Evolutionary conservation across 768 basidiomycete species (phyloP).

Genomic region (Antrodiella citrinella): DNA sequence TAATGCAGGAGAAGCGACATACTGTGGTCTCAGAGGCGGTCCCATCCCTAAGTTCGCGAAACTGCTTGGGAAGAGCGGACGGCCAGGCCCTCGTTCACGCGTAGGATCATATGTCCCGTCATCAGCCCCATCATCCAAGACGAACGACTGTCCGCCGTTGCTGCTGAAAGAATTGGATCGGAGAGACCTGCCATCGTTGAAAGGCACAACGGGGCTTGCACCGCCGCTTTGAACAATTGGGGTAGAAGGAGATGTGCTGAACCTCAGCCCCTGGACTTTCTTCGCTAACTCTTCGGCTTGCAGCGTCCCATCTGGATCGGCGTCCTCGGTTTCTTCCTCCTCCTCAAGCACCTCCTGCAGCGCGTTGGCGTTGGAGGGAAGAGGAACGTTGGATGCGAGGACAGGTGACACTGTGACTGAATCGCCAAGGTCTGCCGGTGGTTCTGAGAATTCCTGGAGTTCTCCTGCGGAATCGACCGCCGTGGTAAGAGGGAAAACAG

Average conservation of each 20-base stretch:
- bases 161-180: constrained; percentile 1
- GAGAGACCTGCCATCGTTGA: constrained; percentile 8
- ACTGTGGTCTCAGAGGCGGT: constrained; percentile 58
- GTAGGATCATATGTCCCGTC: constrained; percentile 37
- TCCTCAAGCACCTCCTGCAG: constrained; percentile 19
- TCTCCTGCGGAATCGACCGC: not conserved
- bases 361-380: constrained; percentile 14
- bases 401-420: constrained; percentile 25
- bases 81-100: constrained; percentile 62
- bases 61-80: constrained; percentile 76
- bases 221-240: constrained; percentile 7
- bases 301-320: not conserved
- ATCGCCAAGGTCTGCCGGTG: not conserved
- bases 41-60: constrained; percentile 61
- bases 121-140: constrained; percentile 5
- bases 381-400: constrained; percentile 18
- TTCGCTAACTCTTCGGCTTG: constrained; percentile 22
- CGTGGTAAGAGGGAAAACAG: constrained; percentile 2
- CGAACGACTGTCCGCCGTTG: constrained; percentile 8
- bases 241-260: constrained; percentile 15
- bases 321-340: constrained; percentile 21
- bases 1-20: constrained; percentile 13
- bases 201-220: constrained; percentile 10
- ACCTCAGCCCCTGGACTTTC: constrained; percentile 22
- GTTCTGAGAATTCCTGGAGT: not conserved